Conservation (phyloP, 2,329 filamentous ascomycete genomes). For the Ceratocystis diversiconidia region DNA sequence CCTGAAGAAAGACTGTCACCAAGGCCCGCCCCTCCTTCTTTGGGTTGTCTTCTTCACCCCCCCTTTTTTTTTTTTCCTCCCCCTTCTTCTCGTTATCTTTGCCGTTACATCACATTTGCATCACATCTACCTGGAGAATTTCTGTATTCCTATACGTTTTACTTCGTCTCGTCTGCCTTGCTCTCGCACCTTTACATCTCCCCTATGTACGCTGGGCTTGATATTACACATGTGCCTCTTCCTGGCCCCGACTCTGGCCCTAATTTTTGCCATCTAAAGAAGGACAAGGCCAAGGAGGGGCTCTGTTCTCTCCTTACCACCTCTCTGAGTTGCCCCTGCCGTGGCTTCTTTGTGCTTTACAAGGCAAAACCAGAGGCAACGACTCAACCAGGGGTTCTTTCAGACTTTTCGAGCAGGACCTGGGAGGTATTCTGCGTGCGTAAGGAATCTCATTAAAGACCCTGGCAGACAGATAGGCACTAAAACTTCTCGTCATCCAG, state of each 20-base stretch:
- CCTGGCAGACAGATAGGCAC: too few species aligned
- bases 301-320: not conserved
- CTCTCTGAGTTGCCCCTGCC: not conserved
- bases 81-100: not conserved
- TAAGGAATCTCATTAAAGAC: too few species aligned
- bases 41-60: not conserved
- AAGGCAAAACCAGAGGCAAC: not conserved
- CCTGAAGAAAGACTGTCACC: slow-evolving; percentile 5
- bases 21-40: not conserved
- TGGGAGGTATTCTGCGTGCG: too few species aligned
- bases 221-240: too few species aligned
- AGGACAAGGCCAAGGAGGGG: not conserved
- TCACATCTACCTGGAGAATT: not conserved
- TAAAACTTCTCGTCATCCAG: too few species aligned
- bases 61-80: not conserved
- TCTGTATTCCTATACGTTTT: not conserved
- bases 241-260: too few species aligned
- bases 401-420: not conserved
- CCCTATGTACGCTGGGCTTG: not conserved
- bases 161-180: not conserved
- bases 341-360: not conserved
- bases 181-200: not conserved
- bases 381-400: not conserved
- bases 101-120: not conserved
- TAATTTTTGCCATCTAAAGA: not conserved